Base-by-base conservation (phyloP, 331 rosid species). In the Rhamnella rubrinervis region DNA sequence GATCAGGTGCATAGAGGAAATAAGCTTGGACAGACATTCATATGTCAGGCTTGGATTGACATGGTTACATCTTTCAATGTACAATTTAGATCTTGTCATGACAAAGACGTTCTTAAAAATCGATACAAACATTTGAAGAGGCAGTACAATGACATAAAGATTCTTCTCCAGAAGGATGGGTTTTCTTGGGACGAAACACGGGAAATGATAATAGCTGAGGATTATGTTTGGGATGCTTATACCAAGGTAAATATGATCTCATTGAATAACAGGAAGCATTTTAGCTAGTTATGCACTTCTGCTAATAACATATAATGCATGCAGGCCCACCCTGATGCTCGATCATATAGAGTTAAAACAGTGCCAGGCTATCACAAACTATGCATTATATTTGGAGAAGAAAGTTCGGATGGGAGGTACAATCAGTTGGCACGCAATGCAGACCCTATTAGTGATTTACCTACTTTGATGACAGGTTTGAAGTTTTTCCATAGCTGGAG, bases 271-370 rank as follows among this genome's bases (percentile, higher is more conserved):
- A 38, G 35, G 52, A 75, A 52, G 15, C 66, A 25, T 53, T 63
- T 56, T 61, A 12, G 46, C 60, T 78, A 26, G 56, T 70, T 13
- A 41, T 44, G 4, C 12, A 18, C 58, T 53, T 77, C 16, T 68
- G 67, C 70, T 28, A 49, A 80, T 67, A 68, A 77, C 55, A 21
- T 59, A 53, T 49, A 61, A 61, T 66, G 71, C 70, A 44, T 74
- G 83, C 85, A 90, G 96, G 87, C 23, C 63, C 91, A 85, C 68
- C 88, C 91, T 66, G 96, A 83, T 81, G 86, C 89, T 66, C 93
- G 87, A 78, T 59, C 88, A 53, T 87, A 87, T 61, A 82, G 93
- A 84, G 91, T 87, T 62, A 90, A 87, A 83, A 90, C 96, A 49
- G 78, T 87, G 55, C 88, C 85, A 19, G 83, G 93, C 79, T 90